Base-by-base conservation (phyloP, 2,329 filamentous ascomycete genomes). In the Colletotrichum sp. region DNA sequence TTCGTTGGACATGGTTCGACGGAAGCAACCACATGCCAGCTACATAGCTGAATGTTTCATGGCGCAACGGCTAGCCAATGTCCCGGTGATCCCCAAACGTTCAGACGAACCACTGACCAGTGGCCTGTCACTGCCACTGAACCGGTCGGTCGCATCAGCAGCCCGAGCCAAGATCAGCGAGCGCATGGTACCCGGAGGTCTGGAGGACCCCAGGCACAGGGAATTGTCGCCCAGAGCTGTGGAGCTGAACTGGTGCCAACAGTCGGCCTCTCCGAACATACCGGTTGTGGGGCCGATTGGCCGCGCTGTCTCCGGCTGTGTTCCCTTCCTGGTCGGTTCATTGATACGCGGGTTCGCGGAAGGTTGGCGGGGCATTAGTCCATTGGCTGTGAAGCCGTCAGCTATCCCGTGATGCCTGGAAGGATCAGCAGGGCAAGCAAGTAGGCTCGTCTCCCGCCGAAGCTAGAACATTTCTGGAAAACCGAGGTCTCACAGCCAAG, bases 71-170 rank as follows among this genome's bases (percentile, higher is more conserved):
- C 64, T 67, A 21, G 21, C 16, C 64, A 52, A 10, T 12, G 21
- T 36, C 34, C 62, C 34, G 34, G 62, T 13, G 44, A 34, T 30
- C 26, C 12, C 49, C 52, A 34, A 64, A 59, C 26, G 15, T 32
- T 66, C 59, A 15, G 73, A 76, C 59, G 73, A 76, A 73, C 70
- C 62, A 34, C 39, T 59, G 60, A 73, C 73, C 62, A 34, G n/a
- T 59, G 44, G 21, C 44, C 60, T 24, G 32, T 52, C 63, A 68
- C 72, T 49, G 28, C 63, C 44, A 57, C 55, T 16, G 21, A 62
- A 7, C 18, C 59, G 12, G 59, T 62, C 24, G 26, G 57, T 71
- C 39, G 55, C 57, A 68, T 18, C 30, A 55, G 26, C 34, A 18
- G 49, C 39, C 63, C 68, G 52, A 15, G 57, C 26, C 44, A 15